Evolutionary conservation across 208 protist species (phyloP), one percentile per base, ranked within the genome.

Genomic region (Leishmania braziliensis): DNA sequence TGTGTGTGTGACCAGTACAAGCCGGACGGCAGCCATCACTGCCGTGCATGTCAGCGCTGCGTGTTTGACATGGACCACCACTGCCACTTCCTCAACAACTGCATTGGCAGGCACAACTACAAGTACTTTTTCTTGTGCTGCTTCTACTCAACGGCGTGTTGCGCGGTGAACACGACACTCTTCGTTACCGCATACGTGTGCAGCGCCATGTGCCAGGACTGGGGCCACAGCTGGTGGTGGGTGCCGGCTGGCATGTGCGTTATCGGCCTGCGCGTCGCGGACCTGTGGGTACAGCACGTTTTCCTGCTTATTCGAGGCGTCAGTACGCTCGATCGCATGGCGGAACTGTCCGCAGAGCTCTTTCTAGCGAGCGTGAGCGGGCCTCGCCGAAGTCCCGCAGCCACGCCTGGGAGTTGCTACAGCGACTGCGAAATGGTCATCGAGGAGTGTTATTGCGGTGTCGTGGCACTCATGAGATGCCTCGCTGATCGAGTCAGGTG

Each of bases 1-100:
- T 33, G 50, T 1, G 43, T 62, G 5, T 98, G 95, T 83, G 43
- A 85, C 9, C 81, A 89, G 77, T 95, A 88, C 88, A 96, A 97
- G 81, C 94, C 93, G 16, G 90, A 93, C 48, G 51, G 86, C 50
- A 91, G 92, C 36, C 89, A 97, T 73, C 96, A 98, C 90, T 98
- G 96, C 87, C 75, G 82, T 43, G 56, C 76, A 14, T 98, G 96
- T 81, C 33, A 85, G 53, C 79, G 82, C 36, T 98, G 96, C 80
- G 92, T 97, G 20, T 88, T 88, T 62, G 60, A 88, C 72, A 95
- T 98, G 89, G 96, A 98, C 83, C 96, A 98, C 81, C 96, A 98
- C 84, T 98, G 96, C 83, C 87, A 86, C 23, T 96, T 87, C 26
- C 77, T 98, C 14, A 95, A 96, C 81, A 98, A 95, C 85, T 98